Evolutionary conservation across 2,329 filamentous ascomycete genomes (phyloP), one percentile per base, ranked within the genome.

Genomic region (Polychaeton citri): DNA sequence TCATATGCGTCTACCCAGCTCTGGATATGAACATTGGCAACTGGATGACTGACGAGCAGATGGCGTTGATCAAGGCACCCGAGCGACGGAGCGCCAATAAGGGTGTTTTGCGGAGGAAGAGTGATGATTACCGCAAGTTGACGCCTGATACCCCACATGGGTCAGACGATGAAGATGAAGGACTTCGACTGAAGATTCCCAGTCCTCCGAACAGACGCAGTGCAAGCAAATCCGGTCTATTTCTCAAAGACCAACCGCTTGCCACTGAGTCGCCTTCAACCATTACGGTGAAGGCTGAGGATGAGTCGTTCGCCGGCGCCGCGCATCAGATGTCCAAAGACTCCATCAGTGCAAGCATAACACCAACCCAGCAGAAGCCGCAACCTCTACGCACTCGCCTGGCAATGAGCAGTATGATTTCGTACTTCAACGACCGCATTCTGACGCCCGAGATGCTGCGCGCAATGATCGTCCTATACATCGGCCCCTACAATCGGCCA

Each of bases 41-140:
- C 58, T 98, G 90, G 90, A 96, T 98, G 87, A 87, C 84, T 1
- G 88, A 96, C 49, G 88, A 96, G 57, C 87, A 98, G 55, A 93
- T 96, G 84, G 76, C 84, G 0, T 64, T 98, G 41, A 93, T 98
- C 43, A 79, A 85, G 45, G 87, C 94, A 43, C 76, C 85, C 8
- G 73, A 76, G 39, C 77, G 78, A 54, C 73, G 85, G 17, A 79
- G 78, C 47, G 85, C 79, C 1, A 94, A 95, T 52, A 71, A 72
- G 38, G 72, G 75, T 18, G 80, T 95, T 38, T 81, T 96, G 37
- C 72, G 79, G 21, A 73, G 83, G 39, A 96, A 98, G 63, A 86
- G 77, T 43, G 81, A 84, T 62, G 83, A 95, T 53, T 96, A 94
- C 57, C 79, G 80, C 45, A 76, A 83, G 33, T 64, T 93, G 2